Conservation (phyloP, 108 stramenopile genomes). For the Cyclostephanos tholiformis region DNA sequence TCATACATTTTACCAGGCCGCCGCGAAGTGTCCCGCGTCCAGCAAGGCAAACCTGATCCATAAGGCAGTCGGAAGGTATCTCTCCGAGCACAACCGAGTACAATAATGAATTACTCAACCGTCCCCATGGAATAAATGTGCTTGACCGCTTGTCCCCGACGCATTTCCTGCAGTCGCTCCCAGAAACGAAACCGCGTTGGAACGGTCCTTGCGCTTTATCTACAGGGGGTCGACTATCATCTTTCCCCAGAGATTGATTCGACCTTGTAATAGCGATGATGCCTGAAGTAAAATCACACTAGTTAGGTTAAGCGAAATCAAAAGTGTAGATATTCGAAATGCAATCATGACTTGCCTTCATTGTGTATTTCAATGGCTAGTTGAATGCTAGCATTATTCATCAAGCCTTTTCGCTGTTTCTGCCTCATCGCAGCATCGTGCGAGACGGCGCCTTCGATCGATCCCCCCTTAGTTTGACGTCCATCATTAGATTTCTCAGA, state of each 20-base stretch:
- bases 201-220: background rate
- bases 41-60: slow-evolving; percentile 43
- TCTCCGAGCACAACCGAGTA: slow-evolving; percentile 70
- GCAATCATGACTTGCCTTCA: slow-evolving; percentile 50
- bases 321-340: too few relatives aligned
- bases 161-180: background rate
- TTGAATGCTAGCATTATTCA: slow-evolving; percentile 59
- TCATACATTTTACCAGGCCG: slow-evolving; percentile 68
- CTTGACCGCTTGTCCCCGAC: slow-evolving; percentile 6
- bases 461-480: background rate
- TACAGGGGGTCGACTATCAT: slow-evolving; percentile 13
- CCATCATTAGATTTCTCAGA: background rate
- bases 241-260: slow-evolving; percentile 12
- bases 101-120: slow-evolving; percentile 50
- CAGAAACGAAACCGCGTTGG: too few relatives aligned
- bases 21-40: slow-evolving; percentile 45
- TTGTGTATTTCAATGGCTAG: slow-evolving; percentile 80
- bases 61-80: slow-evolving; percentile 43
- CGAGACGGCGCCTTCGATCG: slow-evolving; percentile 15
- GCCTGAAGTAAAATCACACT: too few relatives aligned
- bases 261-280: slow-evolving; percentile 54
- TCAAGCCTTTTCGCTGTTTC: slow-evolving; percentile 65
- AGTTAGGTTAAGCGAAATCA: too few relatives aligned
- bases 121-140: slow-evolving; percentile 73
- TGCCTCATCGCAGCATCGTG: slow-evolving; percentile 62